Conservation (phyloP, 1,284 basidiomycete species). For the Apiotrichum mycotoxinovorans region DNA sequence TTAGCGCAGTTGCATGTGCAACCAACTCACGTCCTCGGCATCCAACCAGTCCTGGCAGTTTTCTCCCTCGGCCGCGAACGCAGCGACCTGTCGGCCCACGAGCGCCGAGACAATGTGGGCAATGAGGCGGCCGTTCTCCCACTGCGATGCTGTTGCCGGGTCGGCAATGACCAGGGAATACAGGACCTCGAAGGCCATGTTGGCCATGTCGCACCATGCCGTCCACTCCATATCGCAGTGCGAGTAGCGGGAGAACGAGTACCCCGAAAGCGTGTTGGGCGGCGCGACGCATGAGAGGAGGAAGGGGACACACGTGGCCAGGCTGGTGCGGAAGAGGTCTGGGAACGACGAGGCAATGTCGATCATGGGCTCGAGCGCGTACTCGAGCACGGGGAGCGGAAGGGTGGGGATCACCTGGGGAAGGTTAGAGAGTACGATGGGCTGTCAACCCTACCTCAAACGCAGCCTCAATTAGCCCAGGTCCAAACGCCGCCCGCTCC, state of each 20-base stretch:
- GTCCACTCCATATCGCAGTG: slow-evolving; percentile 53
- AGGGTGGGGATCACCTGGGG: slow-evolving; percentile 19
- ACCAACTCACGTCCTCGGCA: slow-evolving; percentile 61
- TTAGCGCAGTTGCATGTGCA: neutral
- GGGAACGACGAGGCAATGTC: slow-evolving; percentile 65
- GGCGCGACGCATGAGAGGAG: slow-evolving; percentile 50
- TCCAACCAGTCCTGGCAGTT: slow-evolving; percentile 63
- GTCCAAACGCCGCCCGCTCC: slow-evolving; percentile 32
- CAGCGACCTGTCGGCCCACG: slow-evolving; percentile 33
- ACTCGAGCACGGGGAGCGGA: slow-evolving; percentile 27
- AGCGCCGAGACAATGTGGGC: slow-evolving; percentile 34
- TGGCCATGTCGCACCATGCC: slow-evolving; percentile 71
- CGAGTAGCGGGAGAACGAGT: slow-evolving; percentile 32
- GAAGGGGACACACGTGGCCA: slow-evolving; percentile 62
- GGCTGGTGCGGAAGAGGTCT: slow-evolving; percentile 63
- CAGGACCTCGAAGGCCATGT: slow-evolving; percentile 44
- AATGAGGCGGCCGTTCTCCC: slow-evolving; percentile 29
- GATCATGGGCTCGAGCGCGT: slow-evolving; percentile 60
- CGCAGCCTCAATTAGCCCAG: slow-evolving; percentile 25
- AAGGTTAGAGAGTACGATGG: no score
- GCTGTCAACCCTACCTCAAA: slow-evolving; percentile 38
- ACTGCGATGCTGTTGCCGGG: slow-evolving; percentile 21
- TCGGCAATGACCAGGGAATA: slow-evolving; percentile 35
- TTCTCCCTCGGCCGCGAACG: slow-evolving; percentile 49
- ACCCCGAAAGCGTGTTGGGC: slow-evolving; percentile 19